These are phyloP conservation scores for Usnea hakonensis DNA, from an alignment of 495 filamentous ascomycete genomes.

Conservation along the genomic window DNA sequence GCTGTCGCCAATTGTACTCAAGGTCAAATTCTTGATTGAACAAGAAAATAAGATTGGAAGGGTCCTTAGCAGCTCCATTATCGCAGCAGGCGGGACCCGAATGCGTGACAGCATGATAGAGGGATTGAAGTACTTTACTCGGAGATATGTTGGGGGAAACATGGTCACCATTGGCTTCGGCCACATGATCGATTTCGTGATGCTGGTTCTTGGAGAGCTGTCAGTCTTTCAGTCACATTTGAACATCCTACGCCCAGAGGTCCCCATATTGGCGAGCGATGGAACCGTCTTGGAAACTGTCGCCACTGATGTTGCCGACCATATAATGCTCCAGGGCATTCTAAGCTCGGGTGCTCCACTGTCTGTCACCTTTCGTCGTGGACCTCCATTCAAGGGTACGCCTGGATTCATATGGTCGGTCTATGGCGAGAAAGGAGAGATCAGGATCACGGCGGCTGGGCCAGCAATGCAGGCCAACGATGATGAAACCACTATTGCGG, in stretches of 20 bases:
- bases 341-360: constrained; percentile 35
- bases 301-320: constrained; percentile 39
- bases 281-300: constrained; percentile 27
- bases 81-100: constrained; percentile 32
- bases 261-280: constrained; percentile 29
- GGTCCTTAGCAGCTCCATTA: constrained; percentile 45
- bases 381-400: constrained; percentile 40
- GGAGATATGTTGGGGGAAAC: constrained; percentile 42
- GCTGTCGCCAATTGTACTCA: constrained; percentile 31
- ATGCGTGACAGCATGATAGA: constrained; percentile 29
- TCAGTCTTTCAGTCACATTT: constrained; percentile 32
- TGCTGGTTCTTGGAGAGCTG: constrained; percentile 37
- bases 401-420: constrained; percentile 48
- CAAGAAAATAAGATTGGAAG: constrained; percentile 42
- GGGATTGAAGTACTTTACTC: constrained; percentile 37
- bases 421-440: constrained; percentile 48
- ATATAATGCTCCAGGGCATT: constrained; percentile 40
- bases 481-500: constrained; percentile 33
- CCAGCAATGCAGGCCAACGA: constrained; percentile 33
- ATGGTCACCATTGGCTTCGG: constrained; percentile 44
- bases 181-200: constrained; percentile 35
- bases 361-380: constrained; percentile 41
- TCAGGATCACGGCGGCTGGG: constrained; percentile 35
- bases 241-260: constrained; percentile 38
- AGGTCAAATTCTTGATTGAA: constrained; percentile 41